A percentile compares a stretch with the other conserved stretches of the same genome.
These are phyloP conservation scores for Haberlea rhodopensis DNA, from an alignment of 257 asterid species.

Conservation along the genomic window DNA sequence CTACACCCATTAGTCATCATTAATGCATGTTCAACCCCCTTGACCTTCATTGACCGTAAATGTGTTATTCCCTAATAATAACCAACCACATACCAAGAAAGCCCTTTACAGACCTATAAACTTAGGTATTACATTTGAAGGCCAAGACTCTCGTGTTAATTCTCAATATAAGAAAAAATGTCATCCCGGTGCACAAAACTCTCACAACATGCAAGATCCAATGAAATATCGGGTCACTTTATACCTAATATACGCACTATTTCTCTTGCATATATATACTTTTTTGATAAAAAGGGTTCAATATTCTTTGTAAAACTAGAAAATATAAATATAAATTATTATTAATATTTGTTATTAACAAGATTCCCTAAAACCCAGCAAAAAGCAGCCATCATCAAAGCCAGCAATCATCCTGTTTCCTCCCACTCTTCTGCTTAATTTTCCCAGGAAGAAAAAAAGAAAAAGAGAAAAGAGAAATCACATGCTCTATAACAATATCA, in stretches of 20 bases:
- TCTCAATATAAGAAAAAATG: no score
- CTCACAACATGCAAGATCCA: no score
- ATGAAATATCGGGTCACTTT: not conserved
- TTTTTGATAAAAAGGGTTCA: no score
- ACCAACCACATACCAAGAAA: slow-evolving; percentile 42
- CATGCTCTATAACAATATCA: no score
- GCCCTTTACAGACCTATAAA: slow-evolving; percentile 13
- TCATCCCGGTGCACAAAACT: no score
- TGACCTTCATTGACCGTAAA: slow-evolving; percentile 56
- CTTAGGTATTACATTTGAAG: not conserved
- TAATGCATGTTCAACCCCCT: no score
- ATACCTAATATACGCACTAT: no score
- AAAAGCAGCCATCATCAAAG: slow-evolving; percentile 29
- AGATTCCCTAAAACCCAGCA: slow-evolving; percentile 28
- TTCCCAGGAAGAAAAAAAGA: not conserved
- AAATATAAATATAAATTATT: no score
- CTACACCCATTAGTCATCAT: no score
- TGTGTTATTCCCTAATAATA: slow-evolving; percentile 40
- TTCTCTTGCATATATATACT: no score
- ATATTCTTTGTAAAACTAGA: not conserved
- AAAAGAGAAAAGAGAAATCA: no score
- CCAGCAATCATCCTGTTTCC: slow-evolving; percentile 22
- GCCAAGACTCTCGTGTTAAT: slow-evolving; percentile 2
- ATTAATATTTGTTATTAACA: no score
- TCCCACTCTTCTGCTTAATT: not conserved